Evolutionary conservation across 208 protist species (phyloP), one percentile per base, ranked within the genome.

Genomic region (Trichomonas tenax): DNA sequence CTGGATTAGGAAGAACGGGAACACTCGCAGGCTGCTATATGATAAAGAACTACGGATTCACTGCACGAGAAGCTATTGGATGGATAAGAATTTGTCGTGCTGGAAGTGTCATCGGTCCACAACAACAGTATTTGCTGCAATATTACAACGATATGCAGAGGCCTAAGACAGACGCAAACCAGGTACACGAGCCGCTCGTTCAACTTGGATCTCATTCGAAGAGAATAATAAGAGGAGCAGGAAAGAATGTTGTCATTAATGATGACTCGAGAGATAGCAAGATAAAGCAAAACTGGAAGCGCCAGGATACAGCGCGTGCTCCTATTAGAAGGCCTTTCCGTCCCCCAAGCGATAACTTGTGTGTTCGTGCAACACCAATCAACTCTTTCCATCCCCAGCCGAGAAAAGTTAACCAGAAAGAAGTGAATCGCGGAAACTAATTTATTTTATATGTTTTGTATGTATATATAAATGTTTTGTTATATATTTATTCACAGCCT

Each of bases 1-100:
- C 99, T 0, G 99, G 99, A 23, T 97, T 99, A 15, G 99, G 99
- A 51, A 97, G 98, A 58, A 99, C 98, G 40, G 99, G 99, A 31
- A 99, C 98, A 14, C 96, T 99, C 17, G 98, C 99, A 45, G 96
- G 63, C 10, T 89, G 96, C n/a, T 97, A 97, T 82, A 41, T 97
- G 40, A 97, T 97, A 84, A 98, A 98, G 88, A 97, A 99, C 95
- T 99, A 98, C 97, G 95, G 96, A 63, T 98, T 99, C 88, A 99
- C 98, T 21, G 98, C 98, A 23, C 95, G 97, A 8, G 98, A 98
- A 95, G 97, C 97, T 26, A 99, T 99, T 88, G 98, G 97, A 17
- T 99, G 98, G 98, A 96, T 99, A 44, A 97, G 99, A 38, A 96
- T 99, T 23, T 98, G 98, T 96, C 97, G 99, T 38, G 98, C 99